Conservation (phyloP, 2,329 filamentous ascomycete genomes). For the Penicillium nordicum region DNA sequence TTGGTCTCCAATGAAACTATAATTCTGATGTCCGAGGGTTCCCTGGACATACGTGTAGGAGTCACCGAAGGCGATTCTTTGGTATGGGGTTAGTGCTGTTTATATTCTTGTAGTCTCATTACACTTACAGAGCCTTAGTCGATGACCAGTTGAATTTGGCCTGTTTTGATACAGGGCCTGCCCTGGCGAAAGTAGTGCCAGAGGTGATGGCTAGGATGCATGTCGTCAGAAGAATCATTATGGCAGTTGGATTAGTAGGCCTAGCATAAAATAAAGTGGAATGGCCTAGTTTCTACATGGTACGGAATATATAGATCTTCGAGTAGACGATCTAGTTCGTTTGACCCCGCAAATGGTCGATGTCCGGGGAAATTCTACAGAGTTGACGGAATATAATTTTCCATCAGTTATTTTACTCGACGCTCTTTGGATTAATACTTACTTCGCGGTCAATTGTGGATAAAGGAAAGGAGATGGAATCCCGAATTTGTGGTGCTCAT, state of each 20-base stretch:
- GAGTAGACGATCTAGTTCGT: not conserved
- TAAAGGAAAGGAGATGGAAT: not conserved
- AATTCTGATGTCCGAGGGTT: constrained; percentile 50
- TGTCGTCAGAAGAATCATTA: not conserved
- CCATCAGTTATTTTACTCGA: not conserved
- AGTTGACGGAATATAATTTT: constrained; percentile 11
- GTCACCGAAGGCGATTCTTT: constrained; percentile 31
- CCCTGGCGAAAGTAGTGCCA: not conserved
- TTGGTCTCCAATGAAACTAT: constrained; percentile 54
- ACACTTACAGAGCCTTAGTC: constrained; percentile 13
- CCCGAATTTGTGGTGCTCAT: not conserved
- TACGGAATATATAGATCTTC: constrained; percentile 3
- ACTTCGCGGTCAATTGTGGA: not conserved
- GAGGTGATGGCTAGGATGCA: not conserved
- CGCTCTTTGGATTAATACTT: too few species aligned
- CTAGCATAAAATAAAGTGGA: not conserved
- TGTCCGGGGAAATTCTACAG: constrained; percentile 11
- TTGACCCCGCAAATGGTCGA: constrained; percentile 14
- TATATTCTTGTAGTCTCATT: accelerated
- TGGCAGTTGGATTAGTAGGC: not conserved
- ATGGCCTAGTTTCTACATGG: not conserved
- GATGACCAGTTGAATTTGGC: constrained; percentile 18
- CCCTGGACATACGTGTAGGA: constrained; percentile 52
- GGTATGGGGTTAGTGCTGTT: not conserved
- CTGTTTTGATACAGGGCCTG: constrained; percentile 6